Evolutionary conservation across 2,329 filamentous ascomycete genomes (phyloP).

Genomic region (Dendrostoma leiphaemia): DNA sequence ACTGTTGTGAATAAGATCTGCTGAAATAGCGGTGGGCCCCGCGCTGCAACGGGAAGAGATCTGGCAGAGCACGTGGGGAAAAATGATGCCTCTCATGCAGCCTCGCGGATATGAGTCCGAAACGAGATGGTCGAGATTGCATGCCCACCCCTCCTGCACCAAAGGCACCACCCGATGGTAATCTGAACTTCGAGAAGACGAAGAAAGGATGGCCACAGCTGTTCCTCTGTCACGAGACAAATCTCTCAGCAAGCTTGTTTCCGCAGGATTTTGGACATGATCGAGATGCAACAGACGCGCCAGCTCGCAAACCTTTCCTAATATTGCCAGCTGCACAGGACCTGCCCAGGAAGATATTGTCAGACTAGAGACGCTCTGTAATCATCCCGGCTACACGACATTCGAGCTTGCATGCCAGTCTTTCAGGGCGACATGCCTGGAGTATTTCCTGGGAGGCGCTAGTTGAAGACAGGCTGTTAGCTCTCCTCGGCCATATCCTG

Average conservation of each 20-base stretch:
- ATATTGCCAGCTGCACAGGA: neutral
- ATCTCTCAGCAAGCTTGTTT: neutral
- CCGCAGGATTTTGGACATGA: too few relatives aligned
- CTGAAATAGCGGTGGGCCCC: neutral
- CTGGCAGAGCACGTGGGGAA: slow-evolving; percentile 10
- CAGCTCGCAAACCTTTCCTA: neutral
- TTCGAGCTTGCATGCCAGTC: slow-evolving; percentile 13
- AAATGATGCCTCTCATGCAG: slow-evolving; percentile 17
- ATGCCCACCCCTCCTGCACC: neutral
- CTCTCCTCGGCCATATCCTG: neutral
- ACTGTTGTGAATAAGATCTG: neutral
- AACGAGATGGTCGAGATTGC: slow-evolving; percentile 9
- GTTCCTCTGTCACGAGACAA: neutral
- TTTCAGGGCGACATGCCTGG: neutral
- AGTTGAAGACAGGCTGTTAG: neutral
- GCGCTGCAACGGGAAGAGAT: neutral
- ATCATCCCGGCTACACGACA: slow-evolving; percentile 12
- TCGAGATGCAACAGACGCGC: too few relatives aligned
- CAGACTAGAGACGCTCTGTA: neutral
- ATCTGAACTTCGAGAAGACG: neutral
- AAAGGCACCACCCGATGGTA: neutral
- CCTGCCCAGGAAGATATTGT: neutral
- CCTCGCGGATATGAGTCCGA: slow-evolving; percentile 11
- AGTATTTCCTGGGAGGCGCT: neutral
- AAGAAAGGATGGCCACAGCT: neutral